Evolutionary conservation across 345 rosid species (phyloP), one percentile per base, ranked within the genome.

Genomic region (Syzygium aqueum): DNA sequence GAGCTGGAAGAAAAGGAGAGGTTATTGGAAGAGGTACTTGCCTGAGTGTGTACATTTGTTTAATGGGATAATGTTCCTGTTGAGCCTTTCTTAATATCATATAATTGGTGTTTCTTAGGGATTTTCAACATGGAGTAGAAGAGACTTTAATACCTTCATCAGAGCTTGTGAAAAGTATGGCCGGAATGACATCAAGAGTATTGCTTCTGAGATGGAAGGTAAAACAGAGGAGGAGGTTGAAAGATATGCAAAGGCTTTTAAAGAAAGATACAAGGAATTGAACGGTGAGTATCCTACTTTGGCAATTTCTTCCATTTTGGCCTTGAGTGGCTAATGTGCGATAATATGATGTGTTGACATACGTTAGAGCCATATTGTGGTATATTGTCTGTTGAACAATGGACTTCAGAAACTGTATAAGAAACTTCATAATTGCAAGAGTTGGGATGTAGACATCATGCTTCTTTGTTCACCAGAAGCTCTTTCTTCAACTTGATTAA

Each of bases 151-250:
- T 90, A 86, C 96, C 52, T 97, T 97, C 87, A 94, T 94, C 53
- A 92, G 99, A 91, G 98, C 99, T 84, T 96, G 99, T 91, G 99
- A 97, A 94, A 97, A 95, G 90, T 97, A 97, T 93, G 99, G 99
- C 28, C 93, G 99, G 51, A 92, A 94, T 88, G 98, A 96, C 88
- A 92, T 95, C 59, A 92, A 90, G 73, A 91, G 96, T 89, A 97
- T 97, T 91, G 95, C 99, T 65, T 88, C 94, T 84, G 99, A 97
- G 93, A 95, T 97, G 95, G 99, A 97, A 91, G 99, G 99, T 80
- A 97, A 96, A 91, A 93, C 96, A 51, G 98, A 93, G 91, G 94
- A 95, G 86, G 99, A 96, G 91, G 98, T 96, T 89, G 97, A 96
- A 92, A 92, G 97, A 94, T 95, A 97, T 90, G 96, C 98, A 16